Evolutionary conservation across 805 yeast genomes (phyloP), one percentile per base, ranked within the genome.

Genomic region (Crinitomyces ghanaensis): DNA sequence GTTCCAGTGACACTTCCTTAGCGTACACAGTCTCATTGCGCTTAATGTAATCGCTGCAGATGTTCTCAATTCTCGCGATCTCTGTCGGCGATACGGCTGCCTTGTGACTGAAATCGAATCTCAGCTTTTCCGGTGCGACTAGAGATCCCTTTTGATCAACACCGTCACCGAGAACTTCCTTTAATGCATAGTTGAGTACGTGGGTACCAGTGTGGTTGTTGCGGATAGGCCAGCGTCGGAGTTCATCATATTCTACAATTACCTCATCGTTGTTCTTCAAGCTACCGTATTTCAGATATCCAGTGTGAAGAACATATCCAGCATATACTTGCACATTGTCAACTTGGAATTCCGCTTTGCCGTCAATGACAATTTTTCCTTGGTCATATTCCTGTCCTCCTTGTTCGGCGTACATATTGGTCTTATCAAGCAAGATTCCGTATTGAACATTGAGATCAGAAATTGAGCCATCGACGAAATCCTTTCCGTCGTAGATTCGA

Each of bases 191-290:
- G 63, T 91, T 91, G 49, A 91, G 72, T 30, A 91, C 74, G 54
- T 91, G 99, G 2, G 99, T 91, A 64, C 96, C 96, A 27, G 99
- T 88, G 62, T 91, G 99, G 70, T 91, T 91, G 65, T 86, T 85
- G 66, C 93, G 81, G 48, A 91, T 77, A 42, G 96, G 94, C 81
- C 84, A 77, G 65, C 99, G 82, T 59, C 97, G 81, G 50, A 79
- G 68, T 34, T 83, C 95, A 51, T 91, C 95, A 51, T 77, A 85
- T 30, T 86, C 77, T 15, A 93, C 93, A 59, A 82, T 80, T 27
- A 85, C 76, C 25, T 62, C 61, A 48, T 79, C 88, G 37, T 72
- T 75, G 31, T 79, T 73, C 33, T 66, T 62, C 40, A 91, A 61
- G 15, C 63, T 42, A 40, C 97, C 98, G 57, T 88, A 93, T 38